Base-by-base conservation (phyloP, 2,329 filamentous ascomycete species). In the Zasmidium cellare region DNA sequence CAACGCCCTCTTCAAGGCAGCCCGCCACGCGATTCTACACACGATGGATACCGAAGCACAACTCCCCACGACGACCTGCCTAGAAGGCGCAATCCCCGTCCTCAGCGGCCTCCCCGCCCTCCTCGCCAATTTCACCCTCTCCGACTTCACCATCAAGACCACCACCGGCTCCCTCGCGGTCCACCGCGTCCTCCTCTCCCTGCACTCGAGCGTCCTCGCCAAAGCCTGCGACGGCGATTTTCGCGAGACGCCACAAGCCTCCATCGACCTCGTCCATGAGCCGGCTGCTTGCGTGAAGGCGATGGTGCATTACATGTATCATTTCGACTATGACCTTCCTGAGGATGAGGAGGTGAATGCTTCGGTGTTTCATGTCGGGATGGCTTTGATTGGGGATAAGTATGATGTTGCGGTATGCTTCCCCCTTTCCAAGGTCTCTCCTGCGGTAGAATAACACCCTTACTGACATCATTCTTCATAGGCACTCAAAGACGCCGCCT, bases 191-290 rank as follows among this genome's bases (percentile, higher is more conserved):
- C 49, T 66, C 14, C 20, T 69, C 12, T 66, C 65, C 18, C 12
- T 58, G 19, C 61, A 63, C 12, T 68, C 65, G 3, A 56, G 61
- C 11, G 67, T 64, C 48, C 61, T 69, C 20, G 53, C 47, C 2
- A 56, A 60, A 44, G 55, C 55, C 3, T 55, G 48, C 28, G 23
- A 53, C n/a, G 55, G 56, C 3, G 31, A 50, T 3, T 63, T 58
- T 52, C 48, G 35, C 25, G 48, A 51, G 48, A 24, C 18, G 18
- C 20, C 18, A 22, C 25, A 51, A 22, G 12, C 18, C n/a, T 20
- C 7, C 12, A 35, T 20, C 25, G 48, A 51, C 1, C 20, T 38
- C n/a, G n/a, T 1, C 28, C 7, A 3, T 24, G 35, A 9, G 18
- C 35, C 25, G 6, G 18, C 3, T 3, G 48, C 18, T 1, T 11